Evolutionary conservation across 768 basidiomycete genomes (phyloP).

Genomic region (Neoboletus subvelutipes): DNA sequence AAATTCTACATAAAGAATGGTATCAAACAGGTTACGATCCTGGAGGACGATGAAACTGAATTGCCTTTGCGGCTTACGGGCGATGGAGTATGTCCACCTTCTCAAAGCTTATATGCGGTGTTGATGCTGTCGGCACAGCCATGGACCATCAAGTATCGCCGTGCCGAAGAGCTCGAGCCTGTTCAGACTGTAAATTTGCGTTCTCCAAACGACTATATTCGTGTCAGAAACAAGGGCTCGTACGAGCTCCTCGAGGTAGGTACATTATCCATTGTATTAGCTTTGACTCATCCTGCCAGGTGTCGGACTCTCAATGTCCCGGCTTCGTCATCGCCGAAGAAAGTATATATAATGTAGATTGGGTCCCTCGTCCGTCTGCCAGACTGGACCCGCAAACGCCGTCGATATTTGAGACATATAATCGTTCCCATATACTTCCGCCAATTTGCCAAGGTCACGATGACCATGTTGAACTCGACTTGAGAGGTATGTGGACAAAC

Average conservation of each 20-base stretch:
- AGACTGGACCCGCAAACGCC: slow-evolving; percentile 58
- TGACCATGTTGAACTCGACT: slow-evolving; percentile 80
- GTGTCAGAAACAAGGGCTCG: slow-evolving; percentile 68
- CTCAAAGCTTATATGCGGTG: neutral
- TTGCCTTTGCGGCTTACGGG: slow-evolving; percentile 89
- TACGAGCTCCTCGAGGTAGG: slow-evolving; percentile 74
- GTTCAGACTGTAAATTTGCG: slow-evolving; percentile 43
- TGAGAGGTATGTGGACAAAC: slow-evolving; percentile 53
- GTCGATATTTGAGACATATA: slow-evolving; percentile 57
- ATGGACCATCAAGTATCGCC: slow-evolving; percentile 81
- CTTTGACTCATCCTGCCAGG: slow-evolving; percentile 40
- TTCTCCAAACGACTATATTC: slow-evolving; percentile 70
- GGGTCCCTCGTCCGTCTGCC: slow-evolving; percentile 78
- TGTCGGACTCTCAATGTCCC: slow-evolving; percentile 82
- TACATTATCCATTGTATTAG: slow-evolving; percentile 1
- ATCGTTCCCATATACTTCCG: slow-evolving; percentile 72
- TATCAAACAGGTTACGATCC: slow-evolving; percentile 57
- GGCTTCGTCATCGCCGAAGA: slow-evolving; percentile 64
- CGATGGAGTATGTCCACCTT: slow-evolving; percentile 64
- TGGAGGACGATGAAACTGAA: slow-evolving; percentile 69
- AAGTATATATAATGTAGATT: slow-evolving; percentile 67
- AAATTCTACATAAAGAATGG: slow-evolving; percentile 75
- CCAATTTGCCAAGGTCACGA: slow-evolving; percentile 81
- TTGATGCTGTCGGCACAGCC: slow-evolving; percentile 51
- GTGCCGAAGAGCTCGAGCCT: slow-evolving; percentile 42